These are phyloP conservation scores for Fraxinus quadrangulata DNA, from an alignment of 257 asterid genomes.

Conservation along the genomic window DNA sequence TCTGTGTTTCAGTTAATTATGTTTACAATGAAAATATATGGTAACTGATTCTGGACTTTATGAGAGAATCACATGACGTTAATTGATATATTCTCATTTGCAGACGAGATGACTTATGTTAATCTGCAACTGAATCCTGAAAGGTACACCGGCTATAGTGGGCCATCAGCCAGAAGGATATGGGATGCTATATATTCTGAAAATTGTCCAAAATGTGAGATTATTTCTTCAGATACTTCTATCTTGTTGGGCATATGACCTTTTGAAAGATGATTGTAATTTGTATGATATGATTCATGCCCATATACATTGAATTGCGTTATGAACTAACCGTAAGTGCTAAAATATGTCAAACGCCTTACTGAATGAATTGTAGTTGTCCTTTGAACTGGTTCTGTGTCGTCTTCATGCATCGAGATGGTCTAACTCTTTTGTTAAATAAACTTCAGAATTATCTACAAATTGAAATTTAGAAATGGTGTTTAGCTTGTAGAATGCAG, in stretches of 20 bases:
- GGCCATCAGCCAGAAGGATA: conserved; percentile 90
- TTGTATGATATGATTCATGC: background rate
- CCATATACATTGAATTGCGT: background rate
- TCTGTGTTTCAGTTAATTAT: background rate
- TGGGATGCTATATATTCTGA: conserved; percentile 95
- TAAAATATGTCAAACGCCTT: conserved; percentile 6
- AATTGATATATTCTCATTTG: conserved; percentile 27
- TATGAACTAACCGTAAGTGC: background rate
- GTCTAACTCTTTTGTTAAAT: background rate
- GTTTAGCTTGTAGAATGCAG: background rate
- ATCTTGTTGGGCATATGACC: conserved; percentile 18
- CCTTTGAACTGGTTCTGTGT: background rate
- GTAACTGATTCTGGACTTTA: conserved; percentile 16
- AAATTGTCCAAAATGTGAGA: conserved; percentile 90
- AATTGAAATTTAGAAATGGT: conserved; percentile 7
- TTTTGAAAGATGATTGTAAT: conserved; percentile 9
- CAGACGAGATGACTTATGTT: conserved; percentile 95
- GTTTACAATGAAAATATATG: background rate
- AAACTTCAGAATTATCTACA: conserved; percentile 10
- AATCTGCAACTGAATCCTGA: conserved; percentile 90
- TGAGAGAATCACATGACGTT: conserved; percentile 18
- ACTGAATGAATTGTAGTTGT: conserved; percentile 1
- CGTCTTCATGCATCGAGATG: conserved; percentile 2
- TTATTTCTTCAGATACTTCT: conserved; percentile 13
- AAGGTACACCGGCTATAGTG: conserved; percentile 90